Evolutionary conservation across 169 alveolate species (phyloP).

Genomic region (Plasmodium reichenowi): DNA sequence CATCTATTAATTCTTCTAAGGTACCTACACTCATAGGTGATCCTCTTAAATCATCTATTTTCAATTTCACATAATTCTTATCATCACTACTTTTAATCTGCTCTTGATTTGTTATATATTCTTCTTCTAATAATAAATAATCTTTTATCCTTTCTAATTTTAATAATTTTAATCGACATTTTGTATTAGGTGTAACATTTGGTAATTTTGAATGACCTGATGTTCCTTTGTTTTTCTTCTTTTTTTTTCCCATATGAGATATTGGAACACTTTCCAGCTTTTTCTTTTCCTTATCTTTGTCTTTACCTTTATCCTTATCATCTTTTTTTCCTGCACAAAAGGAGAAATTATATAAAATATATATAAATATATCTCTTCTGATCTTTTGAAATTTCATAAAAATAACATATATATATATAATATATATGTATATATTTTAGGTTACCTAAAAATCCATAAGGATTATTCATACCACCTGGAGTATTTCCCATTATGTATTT

Average conservation of each 20-base stretch:
- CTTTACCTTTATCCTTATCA: conserved; percentile 75
- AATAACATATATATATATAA: too few relatives aligned
- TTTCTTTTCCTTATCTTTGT: conserved; percentile 79
- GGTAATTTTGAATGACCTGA: conserved; percentile 91
- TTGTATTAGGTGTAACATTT: conserved; percentile 93
- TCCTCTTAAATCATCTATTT: conserved; percentile 98
- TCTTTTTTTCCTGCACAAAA: conserved; percentile 44
- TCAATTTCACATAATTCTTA: conserved; percentile 84
- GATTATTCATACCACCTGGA: conserved; percentile 72
- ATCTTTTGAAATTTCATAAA: too few relatives aligned
- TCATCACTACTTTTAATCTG: conserved; percentile 84
- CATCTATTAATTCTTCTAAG: conserved; percentile 98
- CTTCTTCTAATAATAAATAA: conserved; percentile 96
- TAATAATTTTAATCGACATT: conserved; percentile 94
- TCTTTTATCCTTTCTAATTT: conserved; percentile 96
- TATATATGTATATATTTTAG: not conserved
- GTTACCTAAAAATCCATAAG: conserved; percentile 71
- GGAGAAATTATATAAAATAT: not conserved
- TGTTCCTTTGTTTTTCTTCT: conserved; percentile 59
- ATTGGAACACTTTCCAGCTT: conserved; percentile 79
- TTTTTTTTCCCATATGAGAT: conserved; percentile 70
- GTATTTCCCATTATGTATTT: conserved; percentile 39
- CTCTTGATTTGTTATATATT: conserved; percentile 92
- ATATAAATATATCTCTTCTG: not conserved
- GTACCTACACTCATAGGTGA: conserved; percentile 98